Evolutionary conservation across 2,329 filamentous ascomycete genomes (phyloP), one percentile per base, ranked within the genome.

Genomic region (Fusarium sp.): DNA sequence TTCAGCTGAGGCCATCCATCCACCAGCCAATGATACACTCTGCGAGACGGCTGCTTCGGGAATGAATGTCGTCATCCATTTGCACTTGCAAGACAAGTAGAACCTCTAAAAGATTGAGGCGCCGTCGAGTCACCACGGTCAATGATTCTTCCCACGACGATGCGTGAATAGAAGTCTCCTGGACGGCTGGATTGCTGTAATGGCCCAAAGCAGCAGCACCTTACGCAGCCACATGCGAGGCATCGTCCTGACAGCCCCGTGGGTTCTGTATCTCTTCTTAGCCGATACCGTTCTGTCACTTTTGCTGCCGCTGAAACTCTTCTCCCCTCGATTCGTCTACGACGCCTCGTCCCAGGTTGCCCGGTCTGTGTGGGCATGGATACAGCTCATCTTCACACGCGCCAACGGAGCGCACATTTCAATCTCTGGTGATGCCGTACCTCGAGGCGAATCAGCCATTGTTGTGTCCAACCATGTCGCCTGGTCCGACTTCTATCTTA

Each of bases 401-500:
- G 73, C 79, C 75, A 89, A 89, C 71, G 82, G 82, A 38, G 87
- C 85, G 40, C 68, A 77, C 58, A 86, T 90, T 69, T 81, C 81
- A 36, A 77, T 84, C 29, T 86, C 86, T 7, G 87, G 86, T 14
- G 84, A 87, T 68, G 63, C 72, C 1, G 77, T 89, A 8, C 86
- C 85, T 1, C 59, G 64, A 10, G 81, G 80, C n/a, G 87, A 90
- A 77, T 87, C 84, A 25, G 87, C 86, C 58, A 84, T 90, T 58
- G 85, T 90, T 31, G 78, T 90, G 58, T 80, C 83, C 58, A 89
- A 90, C 74, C 87, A 89, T 77, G 83, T 88, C 38, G 82, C 81
- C 56, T 90, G 87, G 87, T 81, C 83, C 61, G 87, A 90, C 76
- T 89, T 90, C 74, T 90, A 89, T 79, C 84, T 89, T 81, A 86